Conservation (phyloP, 768 basidiomycete species). For the Rhizopogon vulgaris region DNA sequence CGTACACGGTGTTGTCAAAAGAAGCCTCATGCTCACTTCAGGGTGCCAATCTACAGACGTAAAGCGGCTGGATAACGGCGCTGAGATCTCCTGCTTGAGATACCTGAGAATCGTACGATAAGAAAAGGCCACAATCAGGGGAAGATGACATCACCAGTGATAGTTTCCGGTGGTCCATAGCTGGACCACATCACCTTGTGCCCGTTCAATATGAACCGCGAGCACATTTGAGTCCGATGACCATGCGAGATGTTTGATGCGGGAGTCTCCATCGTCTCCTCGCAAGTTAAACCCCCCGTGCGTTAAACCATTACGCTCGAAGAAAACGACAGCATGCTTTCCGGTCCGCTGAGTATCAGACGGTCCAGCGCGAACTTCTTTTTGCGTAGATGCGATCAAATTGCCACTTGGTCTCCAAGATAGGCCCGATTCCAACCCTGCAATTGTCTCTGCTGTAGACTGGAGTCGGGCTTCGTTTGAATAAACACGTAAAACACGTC, state of each 20-base stretch:
- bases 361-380: conserved; percentile 68
- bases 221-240: conserved; percentile 84
- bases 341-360: conserved; percentile 61
- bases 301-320: conserved; percentile 90
- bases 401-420: conserved; percentile 89
- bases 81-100: conserved; percentile 81
- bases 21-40: conserved; percentile 60
- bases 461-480: conserved; percentile 56
- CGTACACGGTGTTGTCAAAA: conserved; percentile 64
- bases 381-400: conserved; percentile 74
- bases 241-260: conserved; percentile 75
- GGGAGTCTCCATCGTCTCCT: conserved; percentile 55
- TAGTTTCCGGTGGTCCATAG: conserved; percentile 94
- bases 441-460: conserved; percentile 77
- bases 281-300: conserved; percentile 82
- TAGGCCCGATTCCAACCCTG: conserved; percentile 74
- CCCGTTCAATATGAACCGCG: conserved; percentile 75
- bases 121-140: background rate
- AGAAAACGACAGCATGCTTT: conserved; percentile 84
- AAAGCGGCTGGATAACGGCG: conserved; percentile 50
- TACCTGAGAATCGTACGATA: conserved; percentile 49
- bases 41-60: conserved; percentile 84
- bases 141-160: conserved; percentile 57
- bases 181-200: conserved; percentile 76
- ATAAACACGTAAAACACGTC: conserved; percentile 24